Conservation (phyloP, 306 rosid species). For the Quercus suber region DNA sequence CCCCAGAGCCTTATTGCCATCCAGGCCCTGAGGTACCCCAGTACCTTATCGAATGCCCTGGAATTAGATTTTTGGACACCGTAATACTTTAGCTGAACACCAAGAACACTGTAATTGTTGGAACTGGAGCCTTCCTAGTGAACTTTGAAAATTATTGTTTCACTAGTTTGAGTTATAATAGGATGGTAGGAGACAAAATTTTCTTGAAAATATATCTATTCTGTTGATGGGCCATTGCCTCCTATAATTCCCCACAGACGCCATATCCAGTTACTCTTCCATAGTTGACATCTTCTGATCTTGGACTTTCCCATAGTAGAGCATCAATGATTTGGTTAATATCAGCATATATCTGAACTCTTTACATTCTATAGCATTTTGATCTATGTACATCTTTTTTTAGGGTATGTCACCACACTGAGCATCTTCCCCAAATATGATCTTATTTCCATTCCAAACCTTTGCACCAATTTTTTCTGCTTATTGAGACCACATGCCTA, state of each 20-base stretch:
- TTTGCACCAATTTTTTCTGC: not conserved
- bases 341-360: not conserved
- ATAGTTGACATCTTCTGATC: not conserved
- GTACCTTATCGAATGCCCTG: too few relatives aligned
- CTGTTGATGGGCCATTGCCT: not conserved
- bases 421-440: not conserved
- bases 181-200: not conserved
- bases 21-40: too few relatives aligned
- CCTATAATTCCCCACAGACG: not conserved
- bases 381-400: not conserved
- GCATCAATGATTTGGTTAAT: not conserved
- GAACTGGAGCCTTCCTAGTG: not conserved
- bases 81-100: not conserved
- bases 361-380: not conserved
- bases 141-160: not conserved
- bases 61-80: too few relatives aligned
- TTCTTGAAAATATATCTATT: not conserved
- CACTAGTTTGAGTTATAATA: not conserved
- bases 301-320: not conserved
- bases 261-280: not conserved
- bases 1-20: too few relatives aligned
- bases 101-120: not conserved
- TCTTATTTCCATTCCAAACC: not conserved
- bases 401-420: not conserved
- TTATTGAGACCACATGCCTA: not conserved